Evolutionary conservation across 164 flowering plant species (phyloP).

Genomic region (Umbellularia californica): DNA sequence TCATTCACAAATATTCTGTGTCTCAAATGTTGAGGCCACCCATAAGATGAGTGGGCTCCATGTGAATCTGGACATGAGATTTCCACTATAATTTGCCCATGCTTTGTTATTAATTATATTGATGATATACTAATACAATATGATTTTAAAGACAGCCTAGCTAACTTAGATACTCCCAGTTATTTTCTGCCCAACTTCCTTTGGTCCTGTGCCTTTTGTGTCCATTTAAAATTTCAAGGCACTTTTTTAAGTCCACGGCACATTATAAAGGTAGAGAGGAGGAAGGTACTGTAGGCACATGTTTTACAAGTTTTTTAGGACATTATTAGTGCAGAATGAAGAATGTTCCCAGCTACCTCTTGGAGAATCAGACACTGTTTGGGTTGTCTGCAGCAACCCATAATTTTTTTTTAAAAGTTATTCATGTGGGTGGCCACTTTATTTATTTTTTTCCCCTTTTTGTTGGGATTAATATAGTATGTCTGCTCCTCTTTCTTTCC

Average conservation of each 20-base stretch:
- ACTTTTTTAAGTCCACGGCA: background rate
- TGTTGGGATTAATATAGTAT: too few relatives aligned
- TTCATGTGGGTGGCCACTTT: too few relatives aligned
- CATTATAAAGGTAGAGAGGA: too few relatives aligned
- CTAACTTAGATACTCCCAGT: conserved; percentile 3
- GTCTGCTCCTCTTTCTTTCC: too few relatives aligned
- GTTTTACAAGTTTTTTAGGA: background rate
- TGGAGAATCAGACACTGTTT: too few relatives aligned
- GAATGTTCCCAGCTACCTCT: too few relatives aligned
- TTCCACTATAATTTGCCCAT: background rate
- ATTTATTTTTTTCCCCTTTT: too few relatives aligned
- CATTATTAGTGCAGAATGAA: background rate
- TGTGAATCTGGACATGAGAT: background rate
- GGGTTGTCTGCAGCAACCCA: too few relatives aligned
- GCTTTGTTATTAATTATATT: background rate
- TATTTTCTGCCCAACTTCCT: background rate
- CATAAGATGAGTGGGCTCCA: background rate
- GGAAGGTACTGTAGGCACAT: background rate
- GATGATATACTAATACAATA: background rate
- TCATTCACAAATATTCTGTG: background rate
- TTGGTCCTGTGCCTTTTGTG: background rate
- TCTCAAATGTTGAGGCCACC: background rate
- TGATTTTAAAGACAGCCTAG: conserved; percentile 11
- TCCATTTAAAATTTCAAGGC: background rate
- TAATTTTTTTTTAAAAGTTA: too few relatives aligned